phyloP scores from a whole-genome alignment of 2,329 filamentous ascomycete genomes.

The Sordariomycetes sp. region DNA sequence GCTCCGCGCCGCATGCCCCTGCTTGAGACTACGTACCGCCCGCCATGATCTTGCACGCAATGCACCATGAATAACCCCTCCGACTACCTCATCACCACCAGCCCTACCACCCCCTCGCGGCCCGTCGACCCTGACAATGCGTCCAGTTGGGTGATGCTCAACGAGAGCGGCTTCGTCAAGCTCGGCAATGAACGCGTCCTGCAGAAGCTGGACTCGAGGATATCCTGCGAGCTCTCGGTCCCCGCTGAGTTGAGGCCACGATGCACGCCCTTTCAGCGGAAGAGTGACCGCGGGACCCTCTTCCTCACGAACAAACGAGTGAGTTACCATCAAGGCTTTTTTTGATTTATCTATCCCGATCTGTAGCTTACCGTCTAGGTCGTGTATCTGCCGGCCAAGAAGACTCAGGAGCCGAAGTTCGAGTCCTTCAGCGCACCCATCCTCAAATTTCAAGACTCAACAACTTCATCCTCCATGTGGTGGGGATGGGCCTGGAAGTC shows the following conservation, averaged over 20 bases:
- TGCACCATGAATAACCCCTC: constrained; percentile 30
- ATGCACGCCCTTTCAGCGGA: constrained; percentile 55
- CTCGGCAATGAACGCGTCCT: constrained; percentile 77
- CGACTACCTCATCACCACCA: constrained; percentile 29
- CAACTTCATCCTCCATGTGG: constrained; percentile 72
- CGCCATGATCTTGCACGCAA: constrained; percentile 18
- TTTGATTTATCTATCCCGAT: constrained; percentile 3
- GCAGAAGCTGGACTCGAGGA: constrained; percentile 71
- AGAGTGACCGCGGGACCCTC: constrained; percentile 65
- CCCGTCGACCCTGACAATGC: constrained; percentile 42
- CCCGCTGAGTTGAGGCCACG: constrained; percentile 54
- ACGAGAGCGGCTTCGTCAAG: constrained; percentile 69
- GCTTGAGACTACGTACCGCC: background rate
- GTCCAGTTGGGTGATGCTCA: constrained; percentile 83
- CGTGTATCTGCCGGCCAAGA: constrained; percentile 72
- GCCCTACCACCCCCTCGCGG: constrained; percentile 20
- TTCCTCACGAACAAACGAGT: constrained; percentile 84
- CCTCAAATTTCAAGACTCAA: constrained; percentile 77
- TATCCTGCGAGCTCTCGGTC: constrained; percentile 65
- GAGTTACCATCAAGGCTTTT: constrained; percentile 20
- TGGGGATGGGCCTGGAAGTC: constrained; percentile 91
- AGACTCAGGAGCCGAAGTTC: constrained; percentile 51
- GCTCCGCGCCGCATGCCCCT: constrained; percentile 3
- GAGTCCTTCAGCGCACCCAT: constrained; percentile 87
- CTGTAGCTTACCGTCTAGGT: constrained; percentile 46